These are phyloP conservation scores for Conticribra weissflogii DNA, from an alignment of 108 stramenopile genomes.

Conservation along the genomic window DNA sequence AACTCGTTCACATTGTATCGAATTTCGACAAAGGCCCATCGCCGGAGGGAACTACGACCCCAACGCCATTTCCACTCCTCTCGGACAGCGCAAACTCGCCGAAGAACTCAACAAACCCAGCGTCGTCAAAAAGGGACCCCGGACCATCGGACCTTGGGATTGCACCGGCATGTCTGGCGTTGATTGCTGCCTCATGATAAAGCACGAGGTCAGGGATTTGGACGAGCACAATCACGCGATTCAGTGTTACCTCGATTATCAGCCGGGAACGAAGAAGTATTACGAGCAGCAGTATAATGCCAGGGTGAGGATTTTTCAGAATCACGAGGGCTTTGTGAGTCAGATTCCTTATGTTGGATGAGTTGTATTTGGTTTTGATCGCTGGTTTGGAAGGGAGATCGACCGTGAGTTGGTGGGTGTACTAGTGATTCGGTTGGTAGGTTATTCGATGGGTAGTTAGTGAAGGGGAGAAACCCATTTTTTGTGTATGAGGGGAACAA, in stretches of 20 bases:
- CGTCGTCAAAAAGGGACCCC: neutral
- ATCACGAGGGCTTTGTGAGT: neutral
- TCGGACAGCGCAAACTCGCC: neutral
- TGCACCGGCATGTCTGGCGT: conserved; percentile 17
- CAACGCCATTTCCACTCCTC: neutral
- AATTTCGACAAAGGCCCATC: too few species aligned
- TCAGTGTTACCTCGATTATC: conserved; percentile 15
- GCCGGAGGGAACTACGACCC: neutral
- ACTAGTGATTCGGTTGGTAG: too few species aligned
- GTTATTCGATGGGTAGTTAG: too few species aligned
- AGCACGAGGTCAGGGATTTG: conserved; percentile 9
- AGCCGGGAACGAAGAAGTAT: neutral
- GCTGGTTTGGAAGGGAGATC: too few species aligned
- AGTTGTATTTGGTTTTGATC: too few species aligned
- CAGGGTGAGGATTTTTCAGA: neutral
- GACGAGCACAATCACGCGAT: conserved; percentile 9
- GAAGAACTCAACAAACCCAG: neutral
- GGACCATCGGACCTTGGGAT: conserved; percentile 13
- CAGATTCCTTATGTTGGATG: neutral
- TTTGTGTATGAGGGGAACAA: too few species aligned
- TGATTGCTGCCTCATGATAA: conserved; percentile 21
- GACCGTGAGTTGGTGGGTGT: too few species aligned
- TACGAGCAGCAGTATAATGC: neutral
- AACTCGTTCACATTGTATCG: too few species aligned
- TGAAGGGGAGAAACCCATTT: too few species aligned